Evolutionary conservation across 2,329 filamentous ascomycete genomes (phyloP).

Genomic region (Exophiala calicioides): DNA sequence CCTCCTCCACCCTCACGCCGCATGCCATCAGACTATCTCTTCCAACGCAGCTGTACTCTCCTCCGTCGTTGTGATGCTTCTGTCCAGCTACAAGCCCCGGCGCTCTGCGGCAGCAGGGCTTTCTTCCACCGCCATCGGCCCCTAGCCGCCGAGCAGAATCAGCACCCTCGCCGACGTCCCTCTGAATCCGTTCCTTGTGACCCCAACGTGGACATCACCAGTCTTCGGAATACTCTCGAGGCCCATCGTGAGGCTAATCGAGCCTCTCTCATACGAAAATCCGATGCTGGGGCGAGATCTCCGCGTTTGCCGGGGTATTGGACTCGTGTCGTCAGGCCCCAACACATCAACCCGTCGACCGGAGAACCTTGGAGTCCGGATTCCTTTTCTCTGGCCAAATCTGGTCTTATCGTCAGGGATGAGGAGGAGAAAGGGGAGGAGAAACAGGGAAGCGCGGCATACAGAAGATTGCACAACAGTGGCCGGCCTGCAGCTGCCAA

Average conservation of each 20-base stretch:
- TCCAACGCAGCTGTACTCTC: slow-evolving; percentile 1
- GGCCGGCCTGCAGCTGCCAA: slow-evolving; percentile 1
- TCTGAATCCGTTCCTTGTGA: slow-evolving; percentile 8
- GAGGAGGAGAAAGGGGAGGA: no score
- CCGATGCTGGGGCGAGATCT: no score
- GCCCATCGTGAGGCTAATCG: slow-evolving; percentile 39
- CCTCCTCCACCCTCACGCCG: slow-evolving; percentile 16
- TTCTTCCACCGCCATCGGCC: neutral
- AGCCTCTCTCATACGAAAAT: slow-evolving; percentile 31
- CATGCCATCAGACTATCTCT: slow-evolving; percentile 18
- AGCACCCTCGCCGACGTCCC: neutral
- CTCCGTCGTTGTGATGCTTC: slow-evolving; percentile 12
- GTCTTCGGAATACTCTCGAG: slow-evolving; percentile 38
- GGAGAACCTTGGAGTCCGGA: no score
- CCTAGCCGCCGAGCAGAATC: no score
- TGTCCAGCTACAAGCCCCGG: neutral
- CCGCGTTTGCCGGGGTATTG: no score
- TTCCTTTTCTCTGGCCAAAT: no score
- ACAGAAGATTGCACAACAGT: slow-evolving; percentile 3
- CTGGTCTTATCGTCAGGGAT: no score
- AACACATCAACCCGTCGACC: no score
- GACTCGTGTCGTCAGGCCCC: no score
- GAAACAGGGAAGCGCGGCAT: no score
- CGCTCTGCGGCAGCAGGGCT: neutral
- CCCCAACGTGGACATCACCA: slow-evolving; percentile 31